These are phyloP conservation scores for Cucumis cinereus DNA, from an alignment of 306 rosid genomes.

Conservation along the genomic window DNA sequence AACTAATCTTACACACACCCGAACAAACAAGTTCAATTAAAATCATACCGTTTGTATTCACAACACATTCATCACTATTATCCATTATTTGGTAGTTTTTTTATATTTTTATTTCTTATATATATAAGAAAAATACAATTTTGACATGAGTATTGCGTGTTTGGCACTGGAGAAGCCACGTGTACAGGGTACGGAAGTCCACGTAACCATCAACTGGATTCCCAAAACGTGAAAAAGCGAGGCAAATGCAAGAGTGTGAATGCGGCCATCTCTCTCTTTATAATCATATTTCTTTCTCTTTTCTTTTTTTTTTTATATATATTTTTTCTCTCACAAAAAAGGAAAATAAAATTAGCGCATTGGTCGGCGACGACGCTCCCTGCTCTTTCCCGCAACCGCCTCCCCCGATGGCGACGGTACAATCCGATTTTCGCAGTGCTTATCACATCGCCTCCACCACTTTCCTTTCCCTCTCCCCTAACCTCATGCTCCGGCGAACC, in stretches of 20 bases:
- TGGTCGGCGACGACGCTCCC: background rate
- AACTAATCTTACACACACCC: too few relatives aligned
- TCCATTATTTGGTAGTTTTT: too few relatives aligned
- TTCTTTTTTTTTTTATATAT: too few relatives aligned
- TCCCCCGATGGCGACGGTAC: constrained; percentile 41
- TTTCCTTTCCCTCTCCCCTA: constrained; percentile 20
- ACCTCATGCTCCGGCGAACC: constrained; percentile 26
- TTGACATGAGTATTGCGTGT: background rate
- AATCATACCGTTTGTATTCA: too few relatives aligned
- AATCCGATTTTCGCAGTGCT: constrained; percentile 38
- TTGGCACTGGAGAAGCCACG: background rate
- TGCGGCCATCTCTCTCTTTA: background rate
- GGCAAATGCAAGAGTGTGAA: background rate
- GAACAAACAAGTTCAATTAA: too few relatives aligned
- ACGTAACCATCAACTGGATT: background rate
- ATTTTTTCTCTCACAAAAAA: too few relatives aligned
- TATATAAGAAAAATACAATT: too few relatives aligned
- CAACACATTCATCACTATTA: too few relatives aligned
- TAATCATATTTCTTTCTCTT: background rate
- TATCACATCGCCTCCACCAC: constrained; percentile 31
- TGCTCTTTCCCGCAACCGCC: background rate
- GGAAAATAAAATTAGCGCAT: background rate
- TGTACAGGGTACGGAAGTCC: background rate
- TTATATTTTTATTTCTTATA: too few relatives aligned
- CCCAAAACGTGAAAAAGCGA: background rate